phyloP scores from a whole-genome alignment of 495 filamentous ascomycete species.

The Lasiosphaeris hirsuta region DNA sequence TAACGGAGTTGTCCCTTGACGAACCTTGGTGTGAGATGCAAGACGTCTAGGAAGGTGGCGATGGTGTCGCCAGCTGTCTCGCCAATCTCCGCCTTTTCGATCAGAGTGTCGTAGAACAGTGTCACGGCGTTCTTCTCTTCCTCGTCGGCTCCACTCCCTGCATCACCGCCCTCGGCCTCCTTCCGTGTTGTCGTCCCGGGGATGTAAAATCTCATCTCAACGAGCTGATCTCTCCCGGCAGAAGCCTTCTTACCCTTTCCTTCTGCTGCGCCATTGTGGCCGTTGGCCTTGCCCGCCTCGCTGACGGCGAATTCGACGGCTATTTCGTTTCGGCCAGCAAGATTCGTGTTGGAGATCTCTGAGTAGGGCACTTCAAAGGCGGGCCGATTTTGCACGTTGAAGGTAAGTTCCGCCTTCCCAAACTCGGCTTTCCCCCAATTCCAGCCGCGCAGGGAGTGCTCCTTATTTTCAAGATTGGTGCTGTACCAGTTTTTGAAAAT shows the following conservation, averaged over 20 bases:
- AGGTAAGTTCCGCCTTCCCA: conserved; percentile 87
- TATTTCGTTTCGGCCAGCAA: conserved; percentile 97
- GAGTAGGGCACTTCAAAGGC: conserved; percentile 97
- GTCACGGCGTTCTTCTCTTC: conserved; percentile 92
- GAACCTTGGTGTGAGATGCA: conserved; percentile 94
- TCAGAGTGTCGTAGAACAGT: conserved; percentile 93
- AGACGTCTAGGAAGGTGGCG: conserved; percentile 93
- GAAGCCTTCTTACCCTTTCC: conserved; percentile 83
- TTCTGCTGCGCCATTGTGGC: conserved; percentile 71
- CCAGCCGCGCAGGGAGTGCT: conserved; percentile 95
- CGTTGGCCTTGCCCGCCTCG: conserved; percentile 65
- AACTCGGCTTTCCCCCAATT: conserved; percentile 99
- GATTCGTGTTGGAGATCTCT: conserved; percentile 95
- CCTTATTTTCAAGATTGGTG: conserved; percentile 82
- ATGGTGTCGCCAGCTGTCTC: conserved; percentile 96
- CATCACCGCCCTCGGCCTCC: conserved; percentile 72
- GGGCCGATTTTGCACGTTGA: conserved; percentile 95
- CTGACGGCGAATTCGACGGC: conserved; percentile 85
- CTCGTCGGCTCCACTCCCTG: conserved; percentile 62
- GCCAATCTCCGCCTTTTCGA: conserved; percentile 99
- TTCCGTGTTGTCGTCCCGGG: conserved; percentile 86
- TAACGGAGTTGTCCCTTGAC: conserved; percentile 23
- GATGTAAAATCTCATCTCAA: conserved; percentile 99
- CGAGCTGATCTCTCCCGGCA: conserved; percentile 84
- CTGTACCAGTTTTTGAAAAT: conserved; percentile 96